Percentiles rank a stretch among this genome's conserved stretches.
Evolutionary conservation across 495 filamentous ascomycete species (phyloP).

Genomic region (Arthonia radiata): DNA sequence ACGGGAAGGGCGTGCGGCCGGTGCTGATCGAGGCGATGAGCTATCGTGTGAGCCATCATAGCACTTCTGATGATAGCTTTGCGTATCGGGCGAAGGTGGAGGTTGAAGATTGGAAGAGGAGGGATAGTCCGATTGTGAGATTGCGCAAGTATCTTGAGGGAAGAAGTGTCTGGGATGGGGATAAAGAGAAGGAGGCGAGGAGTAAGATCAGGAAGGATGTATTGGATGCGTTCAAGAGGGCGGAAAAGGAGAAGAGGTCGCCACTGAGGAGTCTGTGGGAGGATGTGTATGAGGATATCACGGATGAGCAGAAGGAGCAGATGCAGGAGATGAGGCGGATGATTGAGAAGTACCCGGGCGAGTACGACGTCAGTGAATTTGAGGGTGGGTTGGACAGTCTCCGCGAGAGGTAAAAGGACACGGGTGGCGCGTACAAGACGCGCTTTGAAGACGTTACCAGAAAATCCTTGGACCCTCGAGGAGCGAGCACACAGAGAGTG

Average conservation of each 20-base stretch:
- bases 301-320: constrained; percentile 56
- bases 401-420: no score
- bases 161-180: constrained; percentile 59
- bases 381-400: constrained; percentile 39
- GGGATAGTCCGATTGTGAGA: constrained; percentile 83
- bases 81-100: constrained; percentile 85
- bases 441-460: no score
- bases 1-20: constrained; percentile 50
- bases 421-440: no score
- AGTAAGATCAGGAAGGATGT: constrained; percentile 44
- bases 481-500: no score
- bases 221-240: constrained; percentile 60
- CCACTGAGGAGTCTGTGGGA: constrained; percentile 53
- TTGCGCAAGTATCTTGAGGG: constrained; percentile 81
- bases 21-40: constrained; percentile 92
- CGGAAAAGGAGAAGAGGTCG: constrained; percentile 78
- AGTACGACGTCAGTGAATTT: constrained; percentile 67
- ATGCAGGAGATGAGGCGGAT: constrained; percentile 52
- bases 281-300: constrained; percentile 72
- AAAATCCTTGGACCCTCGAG: no score
- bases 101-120: constrained; percentile 92
- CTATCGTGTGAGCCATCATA: constrained; percentile 91
- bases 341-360: constrained; percentile 66
- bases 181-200: constrained; percentile 48
- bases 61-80: constrained; percentile 91